Evolutionary conservation across 1,284 basidiomycete species (phyloP).

Genomic region (Ustilago esculenta): DNA sequence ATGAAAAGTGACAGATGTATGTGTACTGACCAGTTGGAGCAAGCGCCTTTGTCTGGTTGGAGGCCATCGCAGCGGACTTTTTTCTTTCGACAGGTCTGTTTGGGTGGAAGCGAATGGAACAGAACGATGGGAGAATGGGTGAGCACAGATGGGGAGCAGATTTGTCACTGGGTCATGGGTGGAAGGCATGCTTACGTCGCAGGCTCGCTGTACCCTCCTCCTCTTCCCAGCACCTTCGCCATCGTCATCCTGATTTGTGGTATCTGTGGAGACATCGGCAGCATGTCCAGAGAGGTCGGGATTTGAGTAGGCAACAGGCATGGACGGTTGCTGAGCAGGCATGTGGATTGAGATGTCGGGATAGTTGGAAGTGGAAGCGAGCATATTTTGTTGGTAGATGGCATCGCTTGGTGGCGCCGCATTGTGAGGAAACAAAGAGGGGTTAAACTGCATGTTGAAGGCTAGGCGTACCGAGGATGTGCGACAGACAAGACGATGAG

Average conservation of each 20-base stretch:
- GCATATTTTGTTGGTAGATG: constrained; percentile 22
- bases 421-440: constrained; percentile 16
- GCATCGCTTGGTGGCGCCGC: constrained; percentile 10
- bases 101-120: too few species aligned
- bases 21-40: constrained; percentile 57
- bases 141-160: too few species aligned
- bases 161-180: too few species aligned
- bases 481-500: neutral
- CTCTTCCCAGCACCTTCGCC: constrained; percentile 51
- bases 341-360: constrained; percentile 15
- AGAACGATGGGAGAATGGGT: neutral
- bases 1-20: too few species aligned
- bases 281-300: constrained; percentile 11
- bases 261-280: constrained; percentile 24
- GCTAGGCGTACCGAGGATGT: neutral
- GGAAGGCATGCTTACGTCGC: constrained; percentile 41
- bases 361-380: constrained; percentile 10
- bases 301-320: constrained; percentile 9
- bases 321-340: constrained; percentile 1
- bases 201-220: constrained; percentile 55
- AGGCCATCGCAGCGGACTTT: constrained; percentile 62
- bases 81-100: constrained; percentile 58
- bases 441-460: constrained; percentile 15
- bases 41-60: constrained; percentile 50
- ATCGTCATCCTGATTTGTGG: constrained; percentile 43